Evolutionary conservation across 1,139 yeast species (phyloP), one percentile per base, ranked within the genome.

Genomic region (Pichia sp.): DNA sequence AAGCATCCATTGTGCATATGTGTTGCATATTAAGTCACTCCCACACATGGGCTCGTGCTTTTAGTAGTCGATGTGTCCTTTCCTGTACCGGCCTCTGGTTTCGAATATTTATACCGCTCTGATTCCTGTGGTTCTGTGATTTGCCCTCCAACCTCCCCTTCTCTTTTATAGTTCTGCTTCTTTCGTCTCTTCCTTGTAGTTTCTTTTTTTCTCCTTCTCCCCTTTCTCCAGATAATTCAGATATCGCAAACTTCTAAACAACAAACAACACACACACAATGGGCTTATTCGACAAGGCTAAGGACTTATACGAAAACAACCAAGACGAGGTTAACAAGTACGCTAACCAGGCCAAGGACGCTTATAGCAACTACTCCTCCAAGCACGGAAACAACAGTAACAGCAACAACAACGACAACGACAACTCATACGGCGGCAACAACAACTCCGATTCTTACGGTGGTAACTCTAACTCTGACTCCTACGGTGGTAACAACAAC

Each of bases 281-380:
- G 69, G 68, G 69, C 49, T 55, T 65, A 49, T 62, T 66, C 55
- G 55, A 53, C 34, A 30, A 53, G 3, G 48, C 55, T 40, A 64
- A 64, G 54, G 63, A 63, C 36, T 62, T 58, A 44, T 53, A 61
- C 46, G 44, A 53, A 26, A 60, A 63, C 55, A 61, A 62, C 41
- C 36, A 43, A 21, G 49, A 50, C 40, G n/a, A 41, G 18, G 41
- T 47, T 13, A 26, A 42, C 12, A 21, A 41, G 13, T 53, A 48
- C 31, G 51, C 39, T 40, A 18, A 54, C 44, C 50, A 62, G 36
- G 50, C 63, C 26, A 57, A 61, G 58, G 59, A 60, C 10, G 63
- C 62, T 30, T 54, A 54, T 21, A 28, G 31, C 18, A 36, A 39
- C 37, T 39, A 42, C 34, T 48, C 50, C 42, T 57, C 60, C n/a